Conservation (phyloP, 116 monocot species). For the Phalaenopsis hybrid region DNA sequence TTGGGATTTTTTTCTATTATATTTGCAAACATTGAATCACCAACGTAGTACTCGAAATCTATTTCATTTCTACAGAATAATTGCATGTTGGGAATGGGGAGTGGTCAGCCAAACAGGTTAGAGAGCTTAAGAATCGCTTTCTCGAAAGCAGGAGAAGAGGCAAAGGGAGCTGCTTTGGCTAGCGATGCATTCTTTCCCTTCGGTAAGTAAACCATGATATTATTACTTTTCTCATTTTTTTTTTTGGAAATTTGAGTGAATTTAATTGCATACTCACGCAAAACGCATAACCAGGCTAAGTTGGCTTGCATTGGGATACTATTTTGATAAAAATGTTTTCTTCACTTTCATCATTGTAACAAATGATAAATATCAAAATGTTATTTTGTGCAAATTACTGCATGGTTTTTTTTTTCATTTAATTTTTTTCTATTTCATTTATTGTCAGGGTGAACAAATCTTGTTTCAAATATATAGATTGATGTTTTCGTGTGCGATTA, state of each 20-base stretch:
- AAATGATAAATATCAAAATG: neutral
- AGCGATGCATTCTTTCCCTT: constrained; percentile 99
- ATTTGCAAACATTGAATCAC: neutral
- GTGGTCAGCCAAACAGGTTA: constrained; percentile 93
- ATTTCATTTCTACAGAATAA: constrained; percentile 46
- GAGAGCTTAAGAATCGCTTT: constrained; percentile 92
- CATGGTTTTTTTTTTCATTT: neutral
- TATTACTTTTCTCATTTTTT: too few relatives aligned
- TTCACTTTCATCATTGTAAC: neutral
- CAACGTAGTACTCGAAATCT: neutral
- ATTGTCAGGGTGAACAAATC: neutral
- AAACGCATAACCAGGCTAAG: too few relatives aligned
- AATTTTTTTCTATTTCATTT: neutral
- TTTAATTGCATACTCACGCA: too few relatives aligned
- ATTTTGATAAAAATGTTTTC: neutral
- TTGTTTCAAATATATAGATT: neutral
- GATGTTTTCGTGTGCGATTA: neutral
- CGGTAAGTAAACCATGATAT: constrained; percentile 30
- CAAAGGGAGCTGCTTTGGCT: constrained; percentile 85
- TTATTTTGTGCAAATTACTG: neutral
- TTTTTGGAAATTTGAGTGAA: too few relatives aligned
- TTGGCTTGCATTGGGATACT: too few relatives aligned
- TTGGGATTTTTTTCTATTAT: neutral
- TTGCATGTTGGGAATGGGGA: constrained; percentile 99
- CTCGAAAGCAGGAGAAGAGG: constrained; percentile 91